Conservation (phyloP, 495 filamentous ascomycete genomes). For the Aspergillus affinis region DNA sequence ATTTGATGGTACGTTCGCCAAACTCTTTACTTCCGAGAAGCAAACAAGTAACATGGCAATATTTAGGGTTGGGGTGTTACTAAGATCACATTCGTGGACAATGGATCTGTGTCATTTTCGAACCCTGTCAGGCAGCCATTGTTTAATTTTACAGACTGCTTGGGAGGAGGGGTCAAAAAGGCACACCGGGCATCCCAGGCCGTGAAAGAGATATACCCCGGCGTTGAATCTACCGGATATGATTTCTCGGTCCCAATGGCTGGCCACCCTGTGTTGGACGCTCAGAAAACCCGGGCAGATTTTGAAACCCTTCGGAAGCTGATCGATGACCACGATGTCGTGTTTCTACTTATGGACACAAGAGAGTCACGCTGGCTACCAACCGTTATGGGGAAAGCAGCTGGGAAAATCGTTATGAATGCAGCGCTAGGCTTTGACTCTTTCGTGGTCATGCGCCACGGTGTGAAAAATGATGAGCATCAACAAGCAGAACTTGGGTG, state of each 20-base stretch:
- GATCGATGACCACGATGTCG: conserved; percentile 83
- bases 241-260: conserved; percentile 90
- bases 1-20: conserved; percentile 59
- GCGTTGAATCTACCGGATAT: conserved; percentile 76
- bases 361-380: conserved; percentile 93
- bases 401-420: conserved; percentile 93
- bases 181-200: conserved; percentile 78
- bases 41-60: neutral
- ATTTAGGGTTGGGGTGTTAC: conserved; percentile 86
- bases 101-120: conserved; percentile 92
- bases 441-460: conserved; percentile 96
- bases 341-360: conserved; percentile 96
- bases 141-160: conserved; percentile 85
- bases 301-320: conserved; percentile 72
- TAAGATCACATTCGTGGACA: conserved; percentile 95
- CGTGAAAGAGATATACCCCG: conserved; percentile 84
- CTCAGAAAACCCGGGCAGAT: conserved; percentile 62
- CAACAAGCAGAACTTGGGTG: conserved; percentile 69
- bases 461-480: conserved; percentile 48
- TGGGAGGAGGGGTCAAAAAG: conserved; percentile 82
- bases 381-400: conserved; percentile 94
- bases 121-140: conserved; percentile 95
- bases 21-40: conserved; percentile 1
- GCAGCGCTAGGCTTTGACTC: conserved; percentile 95
- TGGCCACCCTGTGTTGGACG: conserved; percentile 80